These are phyloP conservation scores for Schizophyllum amplum DNA, from an alignment of 1,284 basidiomycete genomes.

Conservation along the genomic window DNA sequence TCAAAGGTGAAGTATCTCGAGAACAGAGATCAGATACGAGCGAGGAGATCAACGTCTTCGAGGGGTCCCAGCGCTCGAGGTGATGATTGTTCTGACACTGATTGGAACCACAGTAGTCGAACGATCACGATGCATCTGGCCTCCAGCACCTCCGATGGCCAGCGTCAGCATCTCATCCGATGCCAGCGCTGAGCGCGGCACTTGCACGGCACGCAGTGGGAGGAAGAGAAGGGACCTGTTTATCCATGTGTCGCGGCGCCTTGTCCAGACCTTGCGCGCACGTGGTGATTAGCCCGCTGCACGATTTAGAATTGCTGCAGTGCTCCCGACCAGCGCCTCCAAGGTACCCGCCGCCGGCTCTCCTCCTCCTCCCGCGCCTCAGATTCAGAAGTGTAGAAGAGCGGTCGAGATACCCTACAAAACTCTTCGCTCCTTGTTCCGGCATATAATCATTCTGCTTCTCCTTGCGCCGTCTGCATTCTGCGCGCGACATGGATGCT, in stretches of 20 bases:
- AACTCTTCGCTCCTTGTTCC: neutral
- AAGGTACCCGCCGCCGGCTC: neutral
- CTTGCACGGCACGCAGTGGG: no score
- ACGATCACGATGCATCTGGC: no score
- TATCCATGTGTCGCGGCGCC: neutral
- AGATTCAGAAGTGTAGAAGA: neutral
- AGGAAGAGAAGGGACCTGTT: neutral
- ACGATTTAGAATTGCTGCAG: neutral
- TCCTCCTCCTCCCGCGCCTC: neutral
- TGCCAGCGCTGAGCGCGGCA: no score
- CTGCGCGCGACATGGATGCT: constrained; percentile 49
- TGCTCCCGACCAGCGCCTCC: neutral
- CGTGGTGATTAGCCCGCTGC: neutral
- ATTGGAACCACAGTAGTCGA: no score
- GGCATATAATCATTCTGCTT: neutral
- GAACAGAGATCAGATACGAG: no score
- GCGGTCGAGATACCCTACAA: neutral
- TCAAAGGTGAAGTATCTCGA: no score
- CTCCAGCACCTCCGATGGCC: no score
- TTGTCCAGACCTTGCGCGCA: neutral
- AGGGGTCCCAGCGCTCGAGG: no score
- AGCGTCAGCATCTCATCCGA: no score
- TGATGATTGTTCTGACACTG: no score
- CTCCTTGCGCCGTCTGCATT: neutral
- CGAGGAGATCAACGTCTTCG: no score